A percentile compares a stretch with the other conserved stretches of the same genome.
Conservation (phyloP, 768 basidiomycete species). For the Mycena olivaceomarginata region DNA sequence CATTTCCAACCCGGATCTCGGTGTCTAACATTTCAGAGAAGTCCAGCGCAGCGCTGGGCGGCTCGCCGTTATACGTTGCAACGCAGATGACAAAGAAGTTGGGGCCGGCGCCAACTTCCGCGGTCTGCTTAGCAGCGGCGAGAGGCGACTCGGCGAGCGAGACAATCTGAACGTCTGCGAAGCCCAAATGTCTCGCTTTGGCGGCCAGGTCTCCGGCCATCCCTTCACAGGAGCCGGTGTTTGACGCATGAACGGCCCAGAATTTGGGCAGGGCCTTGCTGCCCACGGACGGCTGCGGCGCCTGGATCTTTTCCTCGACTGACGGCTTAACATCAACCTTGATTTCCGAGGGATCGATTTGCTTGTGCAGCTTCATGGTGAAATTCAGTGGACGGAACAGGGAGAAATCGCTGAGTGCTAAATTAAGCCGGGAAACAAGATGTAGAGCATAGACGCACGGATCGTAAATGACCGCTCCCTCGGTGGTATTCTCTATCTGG, state of each 20-base stretch:
- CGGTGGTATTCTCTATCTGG: slow-evolving; percentile 38
- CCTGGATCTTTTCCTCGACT: slow-evolving; percentile 23
- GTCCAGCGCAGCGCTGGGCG: slow-evolving; percentile 30
- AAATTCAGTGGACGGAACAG: slow-evolving; percentile 41
- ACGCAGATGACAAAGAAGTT: slow-evolving; percentile 41
- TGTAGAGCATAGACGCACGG: background rate
- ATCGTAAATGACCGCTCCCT: slow-evolving; percentile 42
- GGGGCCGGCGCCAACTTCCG: slow-evolving; percentile 14
- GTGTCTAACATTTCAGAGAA: slow-evolving; percentile 37
- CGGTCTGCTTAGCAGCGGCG: slow-evolving; percentile 17
- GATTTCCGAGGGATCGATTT: slow-evolving; percentile 23
- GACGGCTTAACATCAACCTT: background rate
- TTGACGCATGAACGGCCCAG: slow-evolving; percentile 41
- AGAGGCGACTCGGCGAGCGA: slow-evolving; percentile 36
- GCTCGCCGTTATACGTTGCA: slow-evolving; percentile 44
- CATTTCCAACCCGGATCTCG: slow-evolving; percentile 36
- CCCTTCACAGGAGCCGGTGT: slow-evolving; percentile 32
- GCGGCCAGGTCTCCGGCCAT: slow-evolving; percentile 40
- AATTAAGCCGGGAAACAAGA: no score
- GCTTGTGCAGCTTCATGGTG: slow-evolving; percentile 36
- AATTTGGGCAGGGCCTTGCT: slow-evolving; percentile 20
- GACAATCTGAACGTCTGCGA: slow-evolving; percentile 35
- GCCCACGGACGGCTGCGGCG: slow-evolving; percentile 31
- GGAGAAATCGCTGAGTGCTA: slow-evolving; percentile 3
- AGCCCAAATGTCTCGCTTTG: slow-evolving; percentile 34